Evolutionary conservation across 192 early-diverging fungal species (phyloP).

Genomic region (Linnemannia hyalina): DNA sequence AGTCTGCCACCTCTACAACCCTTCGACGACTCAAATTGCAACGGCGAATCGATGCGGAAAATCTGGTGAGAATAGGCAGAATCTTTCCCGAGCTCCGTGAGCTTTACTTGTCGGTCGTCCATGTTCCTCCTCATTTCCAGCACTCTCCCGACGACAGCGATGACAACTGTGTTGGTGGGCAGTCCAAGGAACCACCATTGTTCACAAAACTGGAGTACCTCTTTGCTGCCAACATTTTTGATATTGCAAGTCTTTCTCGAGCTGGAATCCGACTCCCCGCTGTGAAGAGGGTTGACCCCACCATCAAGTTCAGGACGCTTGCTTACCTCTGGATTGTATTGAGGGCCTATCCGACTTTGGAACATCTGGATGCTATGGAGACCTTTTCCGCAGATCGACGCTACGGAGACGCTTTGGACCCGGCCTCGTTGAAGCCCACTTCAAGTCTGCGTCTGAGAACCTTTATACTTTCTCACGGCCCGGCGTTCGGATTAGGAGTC

Average conservation of each 20-base stretch:
- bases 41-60: not conserved
- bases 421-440: not conserved
- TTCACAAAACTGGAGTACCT: not conserved
- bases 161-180: not conserved
- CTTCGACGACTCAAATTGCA: constrained; percentile 3
- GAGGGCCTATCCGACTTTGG: not conserved
- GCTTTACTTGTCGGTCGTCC: not conserved
- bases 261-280: not conserved
- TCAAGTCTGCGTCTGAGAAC: not conserved
- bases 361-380: not conserved
- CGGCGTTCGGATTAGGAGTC: not conserved
- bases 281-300: not conserved
- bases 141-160: not conserved
- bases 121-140: not conserved
- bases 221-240: not conserved
- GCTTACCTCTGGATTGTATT: not conserved
- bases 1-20: not conserved
- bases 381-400: not conserved
- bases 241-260: not conserved
- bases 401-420: not conserved
- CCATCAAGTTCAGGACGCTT: not conserved
- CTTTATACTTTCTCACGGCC: not conserved
- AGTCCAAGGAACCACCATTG: not conserved
- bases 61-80: not conserved
- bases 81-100: not conserved